Base-by-base conservation (phyloP, 2,329 filamentous ascomycete genomes). In the Clonostachys chloroleuca region DNA sequence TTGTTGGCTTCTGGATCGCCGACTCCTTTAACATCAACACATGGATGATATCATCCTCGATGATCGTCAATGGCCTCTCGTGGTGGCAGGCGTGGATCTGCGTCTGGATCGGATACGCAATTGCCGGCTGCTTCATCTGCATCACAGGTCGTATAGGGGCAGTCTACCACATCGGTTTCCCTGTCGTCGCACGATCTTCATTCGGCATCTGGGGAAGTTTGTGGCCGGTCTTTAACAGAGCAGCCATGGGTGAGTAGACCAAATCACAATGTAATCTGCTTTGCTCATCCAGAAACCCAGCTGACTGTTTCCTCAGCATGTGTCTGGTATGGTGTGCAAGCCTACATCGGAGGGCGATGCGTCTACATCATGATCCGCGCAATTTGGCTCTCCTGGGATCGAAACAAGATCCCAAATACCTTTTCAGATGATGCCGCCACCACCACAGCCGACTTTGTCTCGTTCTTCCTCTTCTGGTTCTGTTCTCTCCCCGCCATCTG, bases 51-150 rank as follows among this genome's bases (percentile, higher is more conserved):
- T 87, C 88, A 0, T 89, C 86, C 2, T 84, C 87, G 35, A 91
- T 90, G 80, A 89, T 95, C 34, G 79, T 86, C 2, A 74, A 70
- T 43, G 89, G 89, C 12, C 74, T 95, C 18, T 89, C 88, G 8
- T 95, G 90, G 90, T 95, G 90, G 90, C 89, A 95, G 68, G 86
- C 88, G 13, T 90, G 87, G 85, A 69, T 90, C n/a, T 91, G 87
- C 59, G 88, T 96, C 40, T 92, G 90, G 85, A 69, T 92, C 30
- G 91, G 92, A 47, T 95, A 96, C 61, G 74, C 82, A 37, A 84
- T 95, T 53, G 82, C 90, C 0, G 89, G 77, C 34, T 71, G 70
- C 60, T 95, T 96, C 66, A 78, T 95, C 53, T 86, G 83, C 58
- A 52, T 85, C 53, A 95, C 88, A 6, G 90, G 89, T 53, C 83